Base-by-base conservation (phyloP, 345 rosid species). In the Arabidopsis arenosa region DNA sequence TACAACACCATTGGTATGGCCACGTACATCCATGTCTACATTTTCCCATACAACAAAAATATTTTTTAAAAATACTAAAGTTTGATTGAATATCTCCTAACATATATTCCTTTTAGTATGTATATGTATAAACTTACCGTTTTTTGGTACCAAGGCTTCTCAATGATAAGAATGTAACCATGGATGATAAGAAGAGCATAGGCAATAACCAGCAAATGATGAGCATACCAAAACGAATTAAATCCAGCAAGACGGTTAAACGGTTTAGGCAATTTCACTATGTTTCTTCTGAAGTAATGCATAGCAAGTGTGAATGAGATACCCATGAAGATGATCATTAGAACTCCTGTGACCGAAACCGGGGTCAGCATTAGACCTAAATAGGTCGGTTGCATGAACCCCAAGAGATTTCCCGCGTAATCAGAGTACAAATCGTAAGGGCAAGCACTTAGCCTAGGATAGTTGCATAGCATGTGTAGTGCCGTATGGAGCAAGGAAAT, bases 191-290 rank as follows among this genome's bases (percentile, higher is more conserved):
- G 70, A 33, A 92, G 85, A 37, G 83, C 68, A 76, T 94, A 92
- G 32, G 83, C 94, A 56, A 92, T 23, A 13, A 63, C 79, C 44
- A 94, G 83, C 88, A 92, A 80, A 78, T 94, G 98, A 72, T 92
- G 97, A 6, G 97, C 87, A 76, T 90, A 94, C 98, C 98, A 92
- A 61, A 94, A 94, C 52, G 97, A 73, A 83, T 94, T 94, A 77
- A 94, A 94, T 7, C 97, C 97, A 0, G 93, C 93, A 66, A 92
- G 76, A n/a, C 73, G 54, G 70, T 85, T 87, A 70, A 92, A 84
- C 2, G 83, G 84, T 60, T 86, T 84, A 1, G 91, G 92, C 45
- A 90, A 77, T 70, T 86, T 92, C 17, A 94, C 74, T 11, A 85
- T 84, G 58, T 86, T 94, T 79, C 81, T 83, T 56, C 97, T 75